Percentiles rank a stretch among this genome's conserved stretches.
Evolutionary conservation across 1,284 basidiomycete genomes (phyloP).

Genomic region (Trametes hirsuta): DNA sequence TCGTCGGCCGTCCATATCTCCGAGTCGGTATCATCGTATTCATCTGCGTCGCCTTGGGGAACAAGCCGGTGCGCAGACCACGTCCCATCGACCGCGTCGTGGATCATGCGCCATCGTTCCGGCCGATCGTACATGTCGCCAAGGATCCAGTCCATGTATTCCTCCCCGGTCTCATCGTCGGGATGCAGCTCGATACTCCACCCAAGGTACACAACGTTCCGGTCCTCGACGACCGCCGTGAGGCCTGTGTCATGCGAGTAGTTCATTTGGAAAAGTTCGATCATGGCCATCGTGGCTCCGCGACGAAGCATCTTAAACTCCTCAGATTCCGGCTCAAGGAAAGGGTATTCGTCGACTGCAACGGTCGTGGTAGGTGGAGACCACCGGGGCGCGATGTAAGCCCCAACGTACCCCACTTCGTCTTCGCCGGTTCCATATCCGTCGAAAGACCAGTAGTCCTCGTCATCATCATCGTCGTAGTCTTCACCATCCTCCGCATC

Average conservation of each 20-base stretch:
- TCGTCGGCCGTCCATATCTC: conserved; percentile 45
- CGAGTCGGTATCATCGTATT: conserved; percentile 55
- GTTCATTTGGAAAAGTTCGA: conserved; percentile 54
- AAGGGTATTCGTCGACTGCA: conserved; percentile 40
- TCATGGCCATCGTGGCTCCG: conserved; percentile 62
- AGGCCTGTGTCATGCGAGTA: conserved; percentile 60
- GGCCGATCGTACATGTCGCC: conserved; percentile 51
- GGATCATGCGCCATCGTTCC: conserved; percentile 52
- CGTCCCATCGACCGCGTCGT: conserved; percentile 39
- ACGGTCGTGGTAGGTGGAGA: conserved; percentile 52
- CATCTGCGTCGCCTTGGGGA: conserved; percentile 41
- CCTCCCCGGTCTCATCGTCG: conserved; percentile 53
- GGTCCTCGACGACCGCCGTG: conserved; percentile 40
- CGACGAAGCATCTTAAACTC: conserved; percentile 57
- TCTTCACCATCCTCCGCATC: conserved; percentile 40
- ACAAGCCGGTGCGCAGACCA: conserved; percentile 53
- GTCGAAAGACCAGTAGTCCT: conserved; percentile 40
- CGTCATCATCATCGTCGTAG: conserved; percentile 35
- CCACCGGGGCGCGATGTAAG: conserved; percentile 54
- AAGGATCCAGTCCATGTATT: conserved; percentile 52
- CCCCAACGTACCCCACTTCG: conserved; percentile 39
- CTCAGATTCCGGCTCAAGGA: conserved; percentile 39
- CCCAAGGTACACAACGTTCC: conserved; percentile 56
- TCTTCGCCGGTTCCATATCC: conserved; percentile 39
- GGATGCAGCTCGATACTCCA: conserved; percentile 62